A percentile compares a stretch with the other conserved stretches of the same genome.
Evolutionary conservation across 2,329 filamentous ascomycete species (phyloP).

Genomic region (Ilyonectria mors-panacis): DNA sequence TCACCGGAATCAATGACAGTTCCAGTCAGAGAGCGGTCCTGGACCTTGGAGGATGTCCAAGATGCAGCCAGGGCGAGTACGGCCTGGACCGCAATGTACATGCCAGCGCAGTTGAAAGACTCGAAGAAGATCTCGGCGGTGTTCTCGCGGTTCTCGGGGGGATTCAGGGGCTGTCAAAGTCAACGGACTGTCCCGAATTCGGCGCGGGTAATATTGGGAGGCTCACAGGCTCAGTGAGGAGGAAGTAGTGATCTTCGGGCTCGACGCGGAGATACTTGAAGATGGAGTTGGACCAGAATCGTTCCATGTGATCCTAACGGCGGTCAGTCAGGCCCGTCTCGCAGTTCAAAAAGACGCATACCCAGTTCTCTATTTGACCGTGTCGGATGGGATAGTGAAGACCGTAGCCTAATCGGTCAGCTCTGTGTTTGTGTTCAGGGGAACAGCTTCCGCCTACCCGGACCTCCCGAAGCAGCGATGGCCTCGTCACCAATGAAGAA

Average conservation of each 20-base stretch:
- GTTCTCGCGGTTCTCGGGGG: slow-evolving; percentile 98
- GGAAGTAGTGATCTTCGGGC: slow-evolving; percentile 98
- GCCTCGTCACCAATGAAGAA: slow-evolving; percentile 99
- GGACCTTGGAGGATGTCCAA: slow-evolving; percentile 98
- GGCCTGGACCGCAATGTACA: slow-evolving; percentile 98
- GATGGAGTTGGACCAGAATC: slow-evolving; percentile 99
- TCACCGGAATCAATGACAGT: slow-evolving; percentile 99
- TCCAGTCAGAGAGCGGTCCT: slow-evolving; percentile 94
- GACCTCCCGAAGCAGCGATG: slow-evolving; percentile 84
- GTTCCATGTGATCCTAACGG: slow-evolving; percentile 94
- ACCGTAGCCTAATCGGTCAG: slow-evolving; percentile 79
- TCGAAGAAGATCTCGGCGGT: slow-evolving; percentile 99
- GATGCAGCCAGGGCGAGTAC: slow-evolving; percentile 96
- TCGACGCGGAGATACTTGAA: slow-evolving; percentile 99
- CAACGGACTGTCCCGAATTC: slow-evolving; percentile 30
- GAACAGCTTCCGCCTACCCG: slow-evolving; percentile 68
- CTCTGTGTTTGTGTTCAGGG: slow-evolving; percentile 17
- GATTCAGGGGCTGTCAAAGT: slow-evolving; percentile 84
- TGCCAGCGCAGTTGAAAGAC: slow-evolving; percentile 98
- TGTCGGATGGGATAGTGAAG: slow-evolving; percentile 98
- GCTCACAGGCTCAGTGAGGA: slow-evolving; percentile 94
- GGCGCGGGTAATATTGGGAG: slow-evolving; percentile 1
- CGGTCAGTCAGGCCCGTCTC: slow-evolving; percentile 46
- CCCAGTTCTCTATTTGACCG: slow-evolving; percentile 99
- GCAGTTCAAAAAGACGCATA: slow-evolving; percentile 59